phyloP scores from a whole-genome alignment of 2,329 filamentous ascomycete species.

The Penicillium corylophilum region DNA sequence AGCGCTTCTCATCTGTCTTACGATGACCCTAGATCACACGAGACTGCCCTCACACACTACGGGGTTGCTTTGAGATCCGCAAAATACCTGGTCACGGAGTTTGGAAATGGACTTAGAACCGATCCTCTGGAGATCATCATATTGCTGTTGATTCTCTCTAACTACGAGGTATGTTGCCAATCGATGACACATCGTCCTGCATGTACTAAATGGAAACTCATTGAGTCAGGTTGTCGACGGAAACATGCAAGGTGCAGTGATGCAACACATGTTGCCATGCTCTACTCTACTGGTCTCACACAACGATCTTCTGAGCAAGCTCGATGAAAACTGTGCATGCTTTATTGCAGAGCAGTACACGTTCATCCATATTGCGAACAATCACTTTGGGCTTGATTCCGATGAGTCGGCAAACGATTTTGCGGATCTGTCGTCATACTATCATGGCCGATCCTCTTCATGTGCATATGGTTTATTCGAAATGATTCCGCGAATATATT shows the following conservation, averaged over 20 bases:
- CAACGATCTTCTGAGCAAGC: neutral
- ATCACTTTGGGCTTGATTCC: neutral
- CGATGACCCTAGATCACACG: neutral
- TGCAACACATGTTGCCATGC: conserved; percentile 1
- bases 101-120: neutral
- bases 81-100: conserved; percentile 1
- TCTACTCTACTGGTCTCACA: neutral
- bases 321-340: conserved; percentile 1
- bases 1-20: conserved; percentile 3
- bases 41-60: neutral
- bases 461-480: conserved; percentile 1
- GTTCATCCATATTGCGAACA: neutral
- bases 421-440: neutral
- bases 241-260: conserved; percentile 2
- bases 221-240: neutral
- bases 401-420: neutral
- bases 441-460: neutral
- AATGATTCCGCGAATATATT: neutral
- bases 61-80: neutral
- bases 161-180: neutral
- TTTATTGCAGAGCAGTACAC: conserved; percentile 4
- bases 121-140: neutral
- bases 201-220: too few species aligned
- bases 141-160: conserved; percentile 1
- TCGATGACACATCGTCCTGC: too few species aligned